Base-by-base conservation (phyloP, 345 rosid species). In the Clausena lansium region DNA sequence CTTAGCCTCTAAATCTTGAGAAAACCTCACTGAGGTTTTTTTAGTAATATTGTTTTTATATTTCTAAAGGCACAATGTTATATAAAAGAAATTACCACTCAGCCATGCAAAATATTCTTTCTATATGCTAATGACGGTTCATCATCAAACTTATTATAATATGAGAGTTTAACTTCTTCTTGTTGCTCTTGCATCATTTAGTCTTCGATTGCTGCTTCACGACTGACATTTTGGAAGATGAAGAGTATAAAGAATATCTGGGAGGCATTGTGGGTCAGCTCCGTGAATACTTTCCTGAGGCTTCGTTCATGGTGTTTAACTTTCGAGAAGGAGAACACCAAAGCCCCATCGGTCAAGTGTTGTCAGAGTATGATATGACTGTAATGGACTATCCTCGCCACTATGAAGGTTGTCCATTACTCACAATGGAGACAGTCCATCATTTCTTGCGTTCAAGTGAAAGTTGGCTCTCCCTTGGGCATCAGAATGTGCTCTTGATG, bases 331-430 rank as follows among this genome's bases (percentile, higher is more conserved):
- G 86, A 61, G 88, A 81, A 76, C 61, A 81, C 39, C 90, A 80
- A 78, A 92, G 92, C 82, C 86, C 38, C 62, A 87, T 93, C 61
- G 83, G 82, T 57, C 80, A 59, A 58, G 82, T 88, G 66, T 88
- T 93, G 70, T 82, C 92, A 0, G 89, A 90, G 39, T 83, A 84
- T 77, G 92, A 86, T 82, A 87, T 93, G 91, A 93, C 95, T n/a
- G 92, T 91, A 60, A 88, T 89, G 91, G 95, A 92, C 77, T 92
- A 92, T 80, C 95, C 95, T 81, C 90, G 90, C 57, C 88, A 89
- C 19, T 88, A 89, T 65, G 93, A 88, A 85, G 91, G 97, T 25
- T 91, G 94, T 76, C 95, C 95, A 7, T 82, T 91, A 75, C 94
- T 91, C 73, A 83, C 95, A 39, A 80, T 91, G 86, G 92, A 91